Conservation (phyloP, 306 rosid species). For the Casuarina glauca region DNA sequence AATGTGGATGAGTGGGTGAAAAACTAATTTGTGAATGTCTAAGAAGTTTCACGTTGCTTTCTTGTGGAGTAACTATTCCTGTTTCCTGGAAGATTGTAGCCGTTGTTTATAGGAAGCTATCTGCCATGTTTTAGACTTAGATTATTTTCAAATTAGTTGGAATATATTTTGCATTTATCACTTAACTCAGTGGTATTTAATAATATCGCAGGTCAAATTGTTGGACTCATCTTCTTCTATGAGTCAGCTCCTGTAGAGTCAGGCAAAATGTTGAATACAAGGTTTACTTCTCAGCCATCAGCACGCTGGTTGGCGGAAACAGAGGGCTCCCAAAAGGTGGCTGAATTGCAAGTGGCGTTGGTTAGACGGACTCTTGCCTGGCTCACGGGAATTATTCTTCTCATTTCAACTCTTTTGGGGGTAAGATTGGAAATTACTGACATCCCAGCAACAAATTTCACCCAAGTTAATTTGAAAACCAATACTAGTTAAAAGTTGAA, state of each 20-base stretch:
- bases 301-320: constrained; percentile 71
- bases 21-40: not conserved
- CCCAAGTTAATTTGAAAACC: not conserved
- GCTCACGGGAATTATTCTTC: constrained; percentile 80
- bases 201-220: constrained; percentile 80
- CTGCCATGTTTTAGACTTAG: not conserved
- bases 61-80: not conserved
- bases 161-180: not conserved
- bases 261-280: constrained; percentile 53
- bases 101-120: not conserved
- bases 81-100: not conserved
- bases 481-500: not conserved
- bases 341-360: constrained; percentile 44
- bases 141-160: constrained; percentile 5
- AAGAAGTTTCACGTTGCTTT: not conserved
- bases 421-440: constrained; percentile 43
- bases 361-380: constrained; percentile 84
- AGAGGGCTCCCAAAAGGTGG: constrained; percentile 20
- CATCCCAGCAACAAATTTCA: not conserved
- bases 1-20: not conserved
- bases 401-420: constrained; percentile 83
- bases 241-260: constrained; percentile 41
- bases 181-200: constrained; percentile 24
- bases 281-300: constrained; percentile 45
- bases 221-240: constrained; percentile 70